These are phyloP conservation scores for Malus fusca DNA, from an alignment of 306 rosid species.

Conservation along the genomic window DNA sequence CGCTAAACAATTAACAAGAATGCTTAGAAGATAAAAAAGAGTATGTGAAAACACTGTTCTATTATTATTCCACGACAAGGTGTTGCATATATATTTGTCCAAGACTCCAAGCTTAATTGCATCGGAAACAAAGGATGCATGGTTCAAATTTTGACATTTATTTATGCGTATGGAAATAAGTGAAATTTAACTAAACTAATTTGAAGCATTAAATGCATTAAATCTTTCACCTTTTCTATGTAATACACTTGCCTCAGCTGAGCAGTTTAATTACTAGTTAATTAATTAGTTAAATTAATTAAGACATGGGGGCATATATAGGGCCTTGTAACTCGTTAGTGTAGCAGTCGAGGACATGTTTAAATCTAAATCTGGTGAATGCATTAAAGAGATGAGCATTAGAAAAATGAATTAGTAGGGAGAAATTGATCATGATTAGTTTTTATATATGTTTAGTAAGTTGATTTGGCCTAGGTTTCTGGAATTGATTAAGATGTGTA, in stretches of 20 bases:
- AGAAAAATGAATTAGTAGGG: not conserved
- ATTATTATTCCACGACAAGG: not conserved
- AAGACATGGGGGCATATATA: not conserved
- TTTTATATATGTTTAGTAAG: not conserved
- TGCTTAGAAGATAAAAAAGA: no score
- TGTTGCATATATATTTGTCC: not conserved
- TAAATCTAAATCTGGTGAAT: not conserved
- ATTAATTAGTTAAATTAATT: not conserved
- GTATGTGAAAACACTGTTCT: not conserved
- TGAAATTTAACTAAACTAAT: not conserved
- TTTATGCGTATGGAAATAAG: not conserved
- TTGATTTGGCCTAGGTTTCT: conserved; percentile 26
- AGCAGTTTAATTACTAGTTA: not conserved
- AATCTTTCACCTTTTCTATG: not conserved
- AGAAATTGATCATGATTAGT: not conserved
- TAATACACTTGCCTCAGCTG: not conserved
- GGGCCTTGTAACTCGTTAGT: conserved; percentile 15
- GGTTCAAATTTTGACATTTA: not conserved
- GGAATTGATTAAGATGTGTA: conserved; percentile 5
- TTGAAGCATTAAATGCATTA: not conserved
- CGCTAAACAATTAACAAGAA: no score
- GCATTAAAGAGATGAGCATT: not conserved
- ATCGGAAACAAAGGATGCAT: not conserved
- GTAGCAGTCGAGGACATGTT: not conserved
- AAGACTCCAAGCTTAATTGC: not conserved